Base-by-base conservation (phyloP, 176 grass and related monocot species). In the Zea luxurians region DNA sequence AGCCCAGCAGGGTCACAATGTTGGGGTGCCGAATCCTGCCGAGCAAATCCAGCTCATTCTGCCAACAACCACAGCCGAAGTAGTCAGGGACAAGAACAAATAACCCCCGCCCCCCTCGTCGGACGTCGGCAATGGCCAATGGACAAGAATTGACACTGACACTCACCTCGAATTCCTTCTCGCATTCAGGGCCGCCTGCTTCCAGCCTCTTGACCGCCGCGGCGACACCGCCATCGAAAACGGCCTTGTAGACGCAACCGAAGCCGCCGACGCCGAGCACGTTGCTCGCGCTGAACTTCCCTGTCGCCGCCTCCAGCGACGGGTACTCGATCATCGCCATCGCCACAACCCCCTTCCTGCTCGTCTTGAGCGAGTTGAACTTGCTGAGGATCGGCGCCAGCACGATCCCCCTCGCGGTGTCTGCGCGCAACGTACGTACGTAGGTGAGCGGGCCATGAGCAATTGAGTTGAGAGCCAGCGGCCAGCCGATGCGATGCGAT, bases 1-100 rank as follows among this genome's bases (percentile, higher is more conserved):
- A 99, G 8, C 96, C 92, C 88, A 99, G 72, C 59, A 99, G 86
- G 70, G 96, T 89, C 64, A 99, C 83, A 68, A 99, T 95, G 83
- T 99, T 95, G 0, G 96, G 90, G 89, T 99, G 96, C 49, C 92
- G 77, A 83, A 99, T 99, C 79, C 81, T 92, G 58, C 88, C 86
- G 20, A 99, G 92, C 78, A 99, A 87, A 66, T 99, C 92, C 85
- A 99, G 77, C 76, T 99, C 96, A 86, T 95, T 99, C 96, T 99
- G 86, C 71, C 79, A 83, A 77, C 71, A 52, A 79, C 61, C 70
- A 60, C 73, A 88, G 17, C 65, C 48, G 2, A 73, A 85, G 37
- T 45, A 64, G n/a, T 68, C 48, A 64, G 27, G 48, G 59, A 40
- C 44, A 66, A 37, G 49, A 84, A 67, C 67, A 44, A 2, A 75